A percentile compares a stretch with the other conserved stretches of the same genome.
Evolutionary conservation across 768 basidiomycete genomes (phyloP).

Genomic region (Lentinula aciculospora): DNA sequence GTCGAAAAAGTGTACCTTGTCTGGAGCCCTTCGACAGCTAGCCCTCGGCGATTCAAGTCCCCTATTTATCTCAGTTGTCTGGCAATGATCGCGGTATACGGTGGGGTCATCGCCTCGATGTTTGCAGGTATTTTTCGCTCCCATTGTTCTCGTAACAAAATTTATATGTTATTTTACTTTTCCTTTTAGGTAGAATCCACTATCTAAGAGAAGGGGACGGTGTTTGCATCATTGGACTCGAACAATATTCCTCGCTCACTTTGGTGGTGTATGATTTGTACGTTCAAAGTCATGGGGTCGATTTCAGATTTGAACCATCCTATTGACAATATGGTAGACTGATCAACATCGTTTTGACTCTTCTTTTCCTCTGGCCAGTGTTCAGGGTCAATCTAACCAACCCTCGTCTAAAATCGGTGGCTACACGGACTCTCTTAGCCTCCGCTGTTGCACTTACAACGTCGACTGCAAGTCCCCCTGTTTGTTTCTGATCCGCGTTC

Average conservation of each 20-base stretch:
- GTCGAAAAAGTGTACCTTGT: constrained; percentile 5
- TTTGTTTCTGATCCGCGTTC: background rate
- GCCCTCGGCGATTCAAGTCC: background rate
- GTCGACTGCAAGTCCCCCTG: background rate
- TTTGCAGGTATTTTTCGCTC: background rate
- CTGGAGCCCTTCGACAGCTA: background rate
- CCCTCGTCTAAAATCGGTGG: background rate
- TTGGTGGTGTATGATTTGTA: constrained; percentile 2
- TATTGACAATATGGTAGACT: background rate
- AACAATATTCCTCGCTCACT: background rate
- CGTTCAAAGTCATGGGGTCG: background rate
- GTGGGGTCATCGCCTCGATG: background rate
- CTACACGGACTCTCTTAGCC: background rate
- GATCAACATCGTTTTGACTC: background rate
- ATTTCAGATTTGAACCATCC: background rate
- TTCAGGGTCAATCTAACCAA: background rate
- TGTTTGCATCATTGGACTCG: background rate
- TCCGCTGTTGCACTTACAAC: background rate
- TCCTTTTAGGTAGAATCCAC: background rate
- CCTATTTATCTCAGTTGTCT: background rate
- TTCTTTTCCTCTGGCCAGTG: constrained; percentile 4
- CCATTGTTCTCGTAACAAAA: too few relatives aligned
- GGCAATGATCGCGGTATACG: background rate
- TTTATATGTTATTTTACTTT: background rate
- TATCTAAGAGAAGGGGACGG: background rate